Base-by-base conservation (phyloP, 2,329 filamentous ascomycete genomes). In the Raffaelea arxii region DNA sequence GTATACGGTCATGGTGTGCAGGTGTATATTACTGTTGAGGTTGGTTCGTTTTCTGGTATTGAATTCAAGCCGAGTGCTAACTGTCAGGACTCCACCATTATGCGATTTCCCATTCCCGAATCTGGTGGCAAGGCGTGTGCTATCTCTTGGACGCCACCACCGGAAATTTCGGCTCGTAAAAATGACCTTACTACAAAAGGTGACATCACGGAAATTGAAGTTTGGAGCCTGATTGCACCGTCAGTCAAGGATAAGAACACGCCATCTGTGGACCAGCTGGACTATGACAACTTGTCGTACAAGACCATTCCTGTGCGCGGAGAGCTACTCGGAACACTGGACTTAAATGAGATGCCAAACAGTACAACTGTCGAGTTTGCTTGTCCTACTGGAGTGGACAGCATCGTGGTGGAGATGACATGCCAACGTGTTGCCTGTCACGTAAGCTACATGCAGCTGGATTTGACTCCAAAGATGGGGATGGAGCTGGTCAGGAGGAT, bases 251-350 rank as follows among this genome's bases (percentile, higher is more conserved):
- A 25, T 1, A 10, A 21, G 30, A 37, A 36, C 30, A 1, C 10
- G 4, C 4, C 21, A 21, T 16, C 11, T n/a, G 14, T 44, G 16
- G 30, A 24, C 27, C 4, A 44, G 42, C 27, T 44, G 30, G 30
- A 44, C 42, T 44, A 37, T 16, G 42, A 44, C 25, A 44, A 12
- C 42, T 2, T 44, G 30, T 44, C 42, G 42, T 44, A 44, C 27
- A 16, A 19, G 30, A 24, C 19, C 3, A 11, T 44, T 25, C 42
- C 42, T 16, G 42, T 44, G 30, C 42, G 42, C 19, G 42, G 42
- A 18, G 42, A 44, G 30, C 42, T 44, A 23, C 42, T 44, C 30
- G 30, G 42, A 27, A 19, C 21, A 22, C 30, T 44, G 1, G 30
- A 44, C 25, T 23, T 44, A 6, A 44, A 27, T n/a, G 21, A 6